Base-by-base conservation (phyloP, 2,329 filamentous ascomycete species). In the Elsinoe fawcettii region DNA sequence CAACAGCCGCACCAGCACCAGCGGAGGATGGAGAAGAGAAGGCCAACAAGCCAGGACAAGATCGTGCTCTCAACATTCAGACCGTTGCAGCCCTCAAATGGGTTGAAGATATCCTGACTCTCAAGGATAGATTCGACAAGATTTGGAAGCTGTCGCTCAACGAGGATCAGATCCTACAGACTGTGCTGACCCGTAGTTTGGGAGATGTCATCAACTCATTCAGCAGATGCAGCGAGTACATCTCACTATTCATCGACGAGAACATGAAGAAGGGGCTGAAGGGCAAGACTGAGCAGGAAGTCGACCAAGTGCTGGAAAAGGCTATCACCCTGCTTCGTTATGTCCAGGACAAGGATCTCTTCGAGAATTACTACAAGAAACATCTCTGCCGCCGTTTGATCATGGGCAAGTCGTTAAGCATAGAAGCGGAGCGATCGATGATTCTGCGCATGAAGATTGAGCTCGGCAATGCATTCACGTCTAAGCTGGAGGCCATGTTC, bases 341-440 rank as follows among this genome's bases (percentile, higher is more conserved):
- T 64, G 81, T 99, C 36, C 83, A 85, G 57, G 92, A 97, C 66
- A 93, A 92, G 73, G 93, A 99, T 69, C 79, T 95, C 63, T 96
- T 99, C 66, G 92, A 99, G 74, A 84, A 88, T 3, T 99, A 99
- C 71, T 97, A 99, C 76, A 96, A 97, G 76, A 95, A 95, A 69
- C 93, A 99, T 72, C 80, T 99, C 22, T 92, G 89, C 44, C 86
- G 89, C 59, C 84, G 93, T 54, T 75, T 99, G 41, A 77, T 99
- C 16, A 88, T 93, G 73, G 88, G 86, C 68, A 95, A 93, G 66
- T 92, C 90, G 0, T 86, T 95, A 63, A 95, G 88, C 68, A 86
- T 89, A 62, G 92, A 96, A 66, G 89, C 90, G 0, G 93, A 99
- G 73, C 91, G 92, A 69, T 87, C 93, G 66, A 95, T 99, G 82